These are phyloP conservation scores for Cladorrhinum samala DNA, from an alignment of 495 filamentous ascomycete species.

Conservation along the genomic window DNA sequence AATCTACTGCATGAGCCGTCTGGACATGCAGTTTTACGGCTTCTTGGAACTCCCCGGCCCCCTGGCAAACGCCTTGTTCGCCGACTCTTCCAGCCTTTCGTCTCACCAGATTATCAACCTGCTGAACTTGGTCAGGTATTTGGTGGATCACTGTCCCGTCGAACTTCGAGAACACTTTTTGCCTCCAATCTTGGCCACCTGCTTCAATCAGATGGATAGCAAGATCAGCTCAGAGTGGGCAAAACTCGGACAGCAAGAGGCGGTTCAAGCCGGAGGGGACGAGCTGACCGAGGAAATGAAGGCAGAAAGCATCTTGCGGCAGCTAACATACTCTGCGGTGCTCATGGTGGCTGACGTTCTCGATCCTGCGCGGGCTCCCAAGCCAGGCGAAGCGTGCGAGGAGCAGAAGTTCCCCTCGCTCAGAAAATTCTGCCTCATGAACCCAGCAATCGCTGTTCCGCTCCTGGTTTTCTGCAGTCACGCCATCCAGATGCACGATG, in stretches of 20 bases:
- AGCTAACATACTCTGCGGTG: conserved; percentile 84
- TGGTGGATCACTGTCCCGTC: conserved; percentile 87
- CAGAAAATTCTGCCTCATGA: conserved; percentile 73
- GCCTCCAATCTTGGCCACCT: conserved; percentile 72
- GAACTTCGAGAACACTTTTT: conserved; percentile 72
- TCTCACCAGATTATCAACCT: conserved; percentile 89
- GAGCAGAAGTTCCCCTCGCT: conserved; percentile 44
- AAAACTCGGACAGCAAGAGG: conserved; percentile 52
- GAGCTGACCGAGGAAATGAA: conserved; percentile 94
- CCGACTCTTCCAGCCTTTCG: conserved; percentile 76
- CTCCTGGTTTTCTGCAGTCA: conserved; percentile 88
- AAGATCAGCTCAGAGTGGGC: conserved; percentile 89
- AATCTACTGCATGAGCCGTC: conserved; percentile 83
- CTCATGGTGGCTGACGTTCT: conserved; percentile 83
- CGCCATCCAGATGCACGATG: conserved; percentile 84
- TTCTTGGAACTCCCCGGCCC: conserved; percentile 77
- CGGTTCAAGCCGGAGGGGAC: conserved; percentile 50
- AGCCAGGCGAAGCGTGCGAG: background rate
- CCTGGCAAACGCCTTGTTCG: conserved; percentile 76
- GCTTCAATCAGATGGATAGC: conserved; percentile 78
- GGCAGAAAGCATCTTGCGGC: conserved; percentile 90
- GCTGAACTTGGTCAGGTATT: conserved; percentile 73
- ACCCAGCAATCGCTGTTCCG: conserved; percentile 73
- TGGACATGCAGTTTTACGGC: conserved; percentile 85
- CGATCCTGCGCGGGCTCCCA: conserved; percentile 54